Evolutionary conservation across 2,329 filamentous ascomycete genomes (phyloP), one percentile per base, ranked within the genome.

Genomic region (Aureobasidium vineae): DNA sequence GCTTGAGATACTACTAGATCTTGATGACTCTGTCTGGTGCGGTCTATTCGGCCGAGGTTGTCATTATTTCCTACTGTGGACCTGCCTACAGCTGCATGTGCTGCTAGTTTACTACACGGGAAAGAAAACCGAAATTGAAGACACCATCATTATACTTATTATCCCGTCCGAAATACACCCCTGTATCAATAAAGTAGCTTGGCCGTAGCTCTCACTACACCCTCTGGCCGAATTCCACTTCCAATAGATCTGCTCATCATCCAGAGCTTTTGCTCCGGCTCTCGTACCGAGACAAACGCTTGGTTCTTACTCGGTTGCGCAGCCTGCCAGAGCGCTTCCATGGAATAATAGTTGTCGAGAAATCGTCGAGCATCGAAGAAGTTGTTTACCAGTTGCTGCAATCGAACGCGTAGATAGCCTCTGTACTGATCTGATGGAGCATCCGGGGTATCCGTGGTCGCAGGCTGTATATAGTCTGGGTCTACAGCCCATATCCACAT

Each of bases 371-470:
- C 60, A 43, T 56, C 65, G 50, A 65, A 68, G 36, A 68, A 68
- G 26, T 67, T 68, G 53, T 68, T 67, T 33, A 67, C 65, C 41
- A 67, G 36, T n/a, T 68, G 67, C 52, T 68, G 67, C n/a, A 67
- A 5, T 61, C 67, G 59, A 3, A 68, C 67, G 33, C 65, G 67
- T 41, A 68, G 21, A 45, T 67, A 68, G 41, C 65, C 65, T 41
- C 56, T 65, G 28, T 68, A 68, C 67, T 68, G 45, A 16, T 64
- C 36, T 31, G 21, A 31, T 28, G 50, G 45, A 23, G 31, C 19
- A 16, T 50, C 56, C 8, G 11, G 50, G 5, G 65, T 23, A 31
- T 52, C 53, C 8, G 57, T 52, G 21, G 33, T 23, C 10, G 57
- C 28, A 26, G 60, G 31, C 43, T 52, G 47, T 8, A 36, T 26